phyloP scores from a whole-genome alignment of 805 yeast species.

The Candida tallmaniae region DNA sequence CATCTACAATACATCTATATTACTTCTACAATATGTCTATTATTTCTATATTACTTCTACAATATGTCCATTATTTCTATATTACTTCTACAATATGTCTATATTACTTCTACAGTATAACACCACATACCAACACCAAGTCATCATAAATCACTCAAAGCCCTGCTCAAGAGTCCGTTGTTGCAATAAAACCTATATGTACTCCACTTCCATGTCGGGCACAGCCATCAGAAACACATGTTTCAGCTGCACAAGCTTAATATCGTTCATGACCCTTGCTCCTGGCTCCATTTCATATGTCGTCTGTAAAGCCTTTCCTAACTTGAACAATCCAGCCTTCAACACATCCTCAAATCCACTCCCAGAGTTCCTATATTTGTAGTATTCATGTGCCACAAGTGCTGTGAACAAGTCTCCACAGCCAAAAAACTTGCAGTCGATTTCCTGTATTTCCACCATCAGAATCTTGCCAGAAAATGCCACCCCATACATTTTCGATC shows the following conservation, averaged over 20 bases:
- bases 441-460: conserved; percentile 39
- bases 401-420: conserved; percentile 74
- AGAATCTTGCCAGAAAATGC: conserved; percentile 23
- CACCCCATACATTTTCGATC: conserved; percentile 32
- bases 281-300: conserved; percentile 23
- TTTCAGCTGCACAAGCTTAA: conserved; percentile 37
- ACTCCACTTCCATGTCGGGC: no score
- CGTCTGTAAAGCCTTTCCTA: conserved; percentile 24
- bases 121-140: no score
- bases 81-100: no score
- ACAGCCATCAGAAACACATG: no score
- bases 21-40: no score
- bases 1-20: no score
- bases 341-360: conserved; percentile 18
- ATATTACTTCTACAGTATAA: no score
- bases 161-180: no score
- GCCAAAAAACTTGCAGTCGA: conserved; percentile 64
- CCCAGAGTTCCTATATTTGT: conserved; percentile 20
- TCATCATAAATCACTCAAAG: no score
- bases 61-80: no score
- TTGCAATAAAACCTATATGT: no score
- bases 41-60: no score
- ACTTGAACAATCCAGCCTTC: conserved; percentile 21
- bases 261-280: conserved; percentile 24
- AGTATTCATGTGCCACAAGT: conserved; percentile 48